Base-by-base conservation (phyloP, 2,329 filamentous ascomycete species). In the Sclerotinia borealis region DNA sequence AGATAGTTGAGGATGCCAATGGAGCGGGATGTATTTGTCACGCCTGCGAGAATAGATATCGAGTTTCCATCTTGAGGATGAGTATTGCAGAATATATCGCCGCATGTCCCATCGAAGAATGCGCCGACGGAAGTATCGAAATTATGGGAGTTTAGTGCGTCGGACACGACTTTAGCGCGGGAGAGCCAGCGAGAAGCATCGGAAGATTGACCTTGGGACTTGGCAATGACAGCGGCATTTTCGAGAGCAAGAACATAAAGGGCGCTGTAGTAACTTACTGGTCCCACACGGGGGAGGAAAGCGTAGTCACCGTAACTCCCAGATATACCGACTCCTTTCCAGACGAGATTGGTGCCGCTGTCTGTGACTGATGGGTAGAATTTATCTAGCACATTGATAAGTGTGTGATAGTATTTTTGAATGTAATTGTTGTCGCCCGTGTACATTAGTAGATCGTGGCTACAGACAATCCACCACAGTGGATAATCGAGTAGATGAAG, bases 61-160 rank as follows among this genome's bases (percentile, higher is more conserved):
- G 77, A 77, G 67, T 83, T 83, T n/a, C 80, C 80, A 63, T 83
- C 80, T 64, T 83, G 80, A 2, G 80, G 75, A 64, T 83, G 80
- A 0, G 72, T 72, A 1, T 62, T 36, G 17, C 70, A 69, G 19
- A 63, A 67, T 11, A 49, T 43, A 29, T 36, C 68, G 61, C 65
- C 67, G 45, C 70, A 72, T 34, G 68, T 41, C 41, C 80, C 79
- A 68, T 83, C 80, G 56, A 77, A 78, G 64, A 80, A 81, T 1
- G 80, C 80, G 0, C 78, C 79, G 5, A 72, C 75, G 1, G 61
- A 67, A 1, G 59, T n/a, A 59, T 83, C 80, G 67, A 79, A 82
- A 27, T 65, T 65, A 31, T 75, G 70, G 0, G 64, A 63, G 8
- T 77, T 71, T 19, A 82, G 73, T 0, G 77, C 75, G 0, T 67